These are phyloP conservation scores for Aspergillus cristatus DNA, from an alignment of 495 filamentous ascomycete species.

Conservation along the genomic window DNA sequence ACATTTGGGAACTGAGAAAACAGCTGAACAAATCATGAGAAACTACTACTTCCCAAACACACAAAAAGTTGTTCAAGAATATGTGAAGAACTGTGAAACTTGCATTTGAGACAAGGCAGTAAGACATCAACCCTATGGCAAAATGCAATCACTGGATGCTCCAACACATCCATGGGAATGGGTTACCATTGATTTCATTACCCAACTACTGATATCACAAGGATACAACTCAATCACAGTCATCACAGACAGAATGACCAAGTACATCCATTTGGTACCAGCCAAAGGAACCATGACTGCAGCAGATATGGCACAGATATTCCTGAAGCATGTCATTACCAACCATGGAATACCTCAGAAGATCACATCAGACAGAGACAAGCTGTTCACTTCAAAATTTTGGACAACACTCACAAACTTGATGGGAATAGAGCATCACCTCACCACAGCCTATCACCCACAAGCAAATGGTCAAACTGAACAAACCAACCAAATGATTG, in stretches of 20 bases:
- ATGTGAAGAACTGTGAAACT: slow-evolving; percentile 7
- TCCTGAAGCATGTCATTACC: not conserved
- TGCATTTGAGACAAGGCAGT: slow-evolving; percentile 2
- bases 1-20: slow-evolving; percentile 6
- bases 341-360: slow-evolving; percentile 1
- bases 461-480: not conserved
- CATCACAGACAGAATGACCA: not conserved
- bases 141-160: slow-evolving; percentile 7
- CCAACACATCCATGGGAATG: slow-evolving; percentile 4
- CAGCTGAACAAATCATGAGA: slow-evolving; percentile 4
- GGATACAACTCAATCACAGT: slow-evolving; percentile 5
- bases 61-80: slow-evolving; percentile 2
- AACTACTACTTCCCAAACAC: slow-evolving; percentile 3
- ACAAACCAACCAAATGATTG: not conserved
- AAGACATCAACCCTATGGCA: slow-evolving; percentile 2
- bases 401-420: not conserved
- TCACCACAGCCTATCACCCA: not conserved
- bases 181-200: slow-evolving; percentile 19
- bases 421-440: not conserved
- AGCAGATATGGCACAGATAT: not conserved
- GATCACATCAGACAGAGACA: not conserved
- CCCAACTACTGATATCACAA: slow-evolving; percentile 2
- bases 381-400: not conserved
- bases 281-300: slow-evolving; percentile 2
- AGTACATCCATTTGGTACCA: slow-evolving; percentile 2